Base-by-base conservation (phyloP, 257 asterid species). In the Solanum pennellii region DNA sequence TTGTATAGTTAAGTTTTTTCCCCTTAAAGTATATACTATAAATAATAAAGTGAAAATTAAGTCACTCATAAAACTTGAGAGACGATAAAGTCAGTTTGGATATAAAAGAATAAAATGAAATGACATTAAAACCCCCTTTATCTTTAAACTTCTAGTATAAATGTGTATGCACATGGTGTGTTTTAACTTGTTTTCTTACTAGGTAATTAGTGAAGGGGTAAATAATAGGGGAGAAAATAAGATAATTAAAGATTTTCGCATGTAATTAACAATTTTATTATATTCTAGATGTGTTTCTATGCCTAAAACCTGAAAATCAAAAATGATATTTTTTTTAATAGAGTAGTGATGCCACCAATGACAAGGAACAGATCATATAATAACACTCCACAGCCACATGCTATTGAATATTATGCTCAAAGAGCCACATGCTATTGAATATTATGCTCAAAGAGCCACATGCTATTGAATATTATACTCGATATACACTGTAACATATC, bases 361-460 rank as follows among this genome's bases (percentile, higher is more conserved):
- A 84, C 87, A 39, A 84, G 87, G 41, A 60, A 69, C 74, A 84
- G 87, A 84, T 66, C 87, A 60, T 84, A 60, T 37, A 37, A 84
- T 69, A 84, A 65, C 35, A 84, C 74, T 16, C 87, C 87, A 37
- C 79, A 84, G n/a, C 76, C 72, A 45, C 76, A 66, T 60, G 60
- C 49, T 44, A 44, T 84, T 12, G 79, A 60, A 45, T 84, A 84
- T 66, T 84, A 84, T 65, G 42, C 79, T 45, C 77, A 59, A 62
- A 84, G 87, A 69, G 79, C 62, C 27, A 84, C 87, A 42, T 60
- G 60, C 72, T 45, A 44, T 65, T 20, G 79, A 60, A 45, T 62
- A 84, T 66, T 84, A 84, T 65, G 42, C 79, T 45, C 77, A 35
- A 62, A 84, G 87, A 69, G 79, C 65, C 29, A 84, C 87, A 42